Percentiles rank a stretch among this genome's conserved stretches.
phyloP scores from a whole-genome alignment of 805 yeast genomes.

The Yarrowia divulgata region DNA sequence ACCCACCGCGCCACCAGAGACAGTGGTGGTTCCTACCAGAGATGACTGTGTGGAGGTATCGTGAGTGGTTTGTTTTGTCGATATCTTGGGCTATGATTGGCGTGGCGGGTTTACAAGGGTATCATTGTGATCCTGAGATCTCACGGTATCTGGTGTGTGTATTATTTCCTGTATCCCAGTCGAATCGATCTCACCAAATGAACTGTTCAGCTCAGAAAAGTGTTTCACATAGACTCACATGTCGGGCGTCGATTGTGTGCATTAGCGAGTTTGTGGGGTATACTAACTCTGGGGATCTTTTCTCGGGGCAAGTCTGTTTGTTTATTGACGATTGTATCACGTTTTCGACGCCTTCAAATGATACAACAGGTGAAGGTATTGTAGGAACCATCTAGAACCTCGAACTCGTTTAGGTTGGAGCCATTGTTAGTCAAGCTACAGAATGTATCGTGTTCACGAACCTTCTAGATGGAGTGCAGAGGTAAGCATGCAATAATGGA shows the following conservation, averaged over 20 bases:
- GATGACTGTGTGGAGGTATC: background rate
- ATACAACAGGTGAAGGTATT: background rate
- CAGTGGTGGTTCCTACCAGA: conserved; percentile 1
- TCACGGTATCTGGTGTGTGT: background rate
- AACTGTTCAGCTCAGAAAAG: too few species aligned
- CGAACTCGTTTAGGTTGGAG: background rate
- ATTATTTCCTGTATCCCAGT: background rate
- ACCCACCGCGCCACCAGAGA: conserved; percentile 22
- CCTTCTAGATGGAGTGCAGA: conserved; percentile 12
- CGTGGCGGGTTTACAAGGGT: too few species aligned
- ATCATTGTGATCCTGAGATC: too few species aligned
- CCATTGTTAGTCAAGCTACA: background rate
- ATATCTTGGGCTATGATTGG: too few species aligned
- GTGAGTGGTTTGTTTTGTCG: background rate
- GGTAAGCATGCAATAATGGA: background rate
- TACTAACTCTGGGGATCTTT: background rate
- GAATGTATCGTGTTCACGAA: background rate
- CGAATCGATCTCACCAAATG: too few species aligned
- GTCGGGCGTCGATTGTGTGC: background rate
- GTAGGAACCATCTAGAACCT: background rate
- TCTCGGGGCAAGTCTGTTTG: background rate
- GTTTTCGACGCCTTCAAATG: background rate
- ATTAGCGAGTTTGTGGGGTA: conserved; percentile 25
- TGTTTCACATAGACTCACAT: background rate
- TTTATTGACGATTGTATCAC: background rate